A percentile compares a stretch with the other conserved stretches of the same genome.
Conservation (phyloP, 768 basidiomycete genomes). For the Naganishia antarctica region DNA sequence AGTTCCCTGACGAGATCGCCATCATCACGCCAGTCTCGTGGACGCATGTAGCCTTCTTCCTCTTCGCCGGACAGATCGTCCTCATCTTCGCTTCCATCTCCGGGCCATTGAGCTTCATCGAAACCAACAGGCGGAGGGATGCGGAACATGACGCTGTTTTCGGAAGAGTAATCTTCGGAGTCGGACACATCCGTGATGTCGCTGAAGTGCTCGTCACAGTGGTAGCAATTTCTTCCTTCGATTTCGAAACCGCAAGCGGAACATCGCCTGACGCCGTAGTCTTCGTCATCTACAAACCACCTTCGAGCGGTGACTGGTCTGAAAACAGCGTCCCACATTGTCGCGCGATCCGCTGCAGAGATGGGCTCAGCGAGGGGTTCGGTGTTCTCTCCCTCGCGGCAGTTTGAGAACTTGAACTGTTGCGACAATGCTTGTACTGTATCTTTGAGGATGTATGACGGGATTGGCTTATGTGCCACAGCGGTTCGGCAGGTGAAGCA, state of each 20-base stretch:
- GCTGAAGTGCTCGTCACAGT: slow-evolving; percentile 26
- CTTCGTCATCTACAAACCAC: slow-evolving; percentile 24
- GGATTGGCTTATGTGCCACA: slow-evolving; percentile 21
- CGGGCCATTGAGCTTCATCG: slow-evolving; percentile 2
- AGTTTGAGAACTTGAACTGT: neutral
- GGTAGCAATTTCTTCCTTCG: slow-evolving; percentile 12
- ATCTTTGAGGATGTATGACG: slow-evolving; percentile 21
- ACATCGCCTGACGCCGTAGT: slow-evolving; percentile 21
- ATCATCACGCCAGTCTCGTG: neutral
- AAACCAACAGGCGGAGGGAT: neutral
- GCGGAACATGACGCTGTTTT: slow-evolving; percentile 4
- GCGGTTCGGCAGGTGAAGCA: slow-evolving; percentile 27
- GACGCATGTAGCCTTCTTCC: neutral
- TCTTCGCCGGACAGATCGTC: slow-evolving; percentile 9
- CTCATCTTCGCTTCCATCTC: slow-evolving; percentile 9
- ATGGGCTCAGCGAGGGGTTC: neutral
- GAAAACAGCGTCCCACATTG: slow-evolving; percentile 26
- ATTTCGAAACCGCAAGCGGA: slow-evolving; percentile 23
- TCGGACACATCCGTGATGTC: slow-evolving; percentile 11
- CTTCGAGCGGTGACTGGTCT: neutral
- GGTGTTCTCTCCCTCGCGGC: neutral
- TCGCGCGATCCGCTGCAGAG: slow-evolving; percentile 7
- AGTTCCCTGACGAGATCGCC: neutral
- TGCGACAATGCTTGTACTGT: slow-evolving; percentile 13
- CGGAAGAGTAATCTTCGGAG: neutral